Evolutionary conservation across 2,329 filamentous ascomycete species (phyloP).

Genomic region (Fusarium fracticaudum): DNA sequence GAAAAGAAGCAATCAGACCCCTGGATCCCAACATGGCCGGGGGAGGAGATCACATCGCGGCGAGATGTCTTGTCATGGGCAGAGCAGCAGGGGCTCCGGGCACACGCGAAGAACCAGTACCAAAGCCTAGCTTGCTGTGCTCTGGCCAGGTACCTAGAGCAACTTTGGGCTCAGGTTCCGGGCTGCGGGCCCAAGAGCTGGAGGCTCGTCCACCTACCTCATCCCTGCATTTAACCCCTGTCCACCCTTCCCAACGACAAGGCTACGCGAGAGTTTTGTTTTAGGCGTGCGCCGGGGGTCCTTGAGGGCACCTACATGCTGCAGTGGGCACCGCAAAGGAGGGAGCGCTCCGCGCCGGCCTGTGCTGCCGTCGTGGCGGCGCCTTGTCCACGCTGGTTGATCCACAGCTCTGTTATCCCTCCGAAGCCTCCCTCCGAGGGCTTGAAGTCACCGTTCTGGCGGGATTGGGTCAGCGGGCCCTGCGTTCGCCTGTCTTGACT

Average conservation of each 20-base stretch:
- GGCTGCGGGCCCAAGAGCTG: slow-evolving; percentile 17
- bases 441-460: slow-evolving; percentile 33
- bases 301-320: not conserved
- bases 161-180: slow-evolving; percentile 39
- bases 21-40: slow-evolving; percentile 35
- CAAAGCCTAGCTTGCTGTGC: slow-evolving; percentile 9
- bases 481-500: slow-evolving; percentile 22
- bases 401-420: slow-evolving; percentile 37
- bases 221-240: slow-evolving; percentile 40
- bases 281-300: slow-evolving; percentile 36
- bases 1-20: slow-evolving; percentile 42
- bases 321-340: slow-evolving; percentile 5
- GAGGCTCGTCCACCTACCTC: slow-evolving; percentile 23
- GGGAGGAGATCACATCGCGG: slow-evolving; percentile 40
- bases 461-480: slow-evolving; percentile 29
- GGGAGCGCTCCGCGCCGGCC: slow-evolving; percentile 37
- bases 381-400: slow-evolving; percentile 37
- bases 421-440: slow-evolving; percentile 33
- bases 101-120: slow-evolving; percentile 17
- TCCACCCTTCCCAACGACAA: slow-evolving; percentile 36
- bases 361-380: slow-evolving; percentile 45
- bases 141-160: slow-evolving; percentile 39
- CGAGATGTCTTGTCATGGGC: slow-evolving; percentile 28
- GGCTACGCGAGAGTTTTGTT: slow-evolving; percentile 41
- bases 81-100: slow-evolving; percentile 22